phyloP scores from a whole-genome alignment of 2,329 filamentous ascomycete genomes.

The Curvularia spicifera region DNA sequence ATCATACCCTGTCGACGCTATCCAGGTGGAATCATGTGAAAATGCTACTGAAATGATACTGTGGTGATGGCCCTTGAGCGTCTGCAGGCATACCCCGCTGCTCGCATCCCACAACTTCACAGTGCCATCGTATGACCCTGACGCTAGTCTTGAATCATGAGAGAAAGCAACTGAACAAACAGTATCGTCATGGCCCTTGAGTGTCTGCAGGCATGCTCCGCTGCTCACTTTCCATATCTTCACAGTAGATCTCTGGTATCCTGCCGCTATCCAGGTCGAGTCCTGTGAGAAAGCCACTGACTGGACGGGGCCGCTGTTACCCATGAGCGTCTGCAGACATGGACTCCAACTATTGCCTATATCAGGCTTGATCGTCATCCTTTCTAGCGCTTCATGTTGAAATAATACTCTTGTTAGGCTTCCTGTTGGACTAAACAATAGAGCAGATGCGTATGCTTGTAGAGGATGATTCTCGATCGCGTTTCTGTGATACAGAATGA shows the following conservation, averaged over 20 bases:
- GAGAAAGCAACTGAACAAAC: not conserved
- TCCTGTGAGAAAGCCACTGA: conserved; percentile 18
- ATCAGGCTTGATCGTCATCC: not conserved
- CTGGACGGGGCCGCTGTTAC: conserved; percentile 12
- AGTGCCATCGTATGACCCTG: not conserved
- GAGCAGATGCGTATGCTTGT: conserved; percentile 11
- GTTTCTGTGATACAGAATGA: conserved; percentile 28
- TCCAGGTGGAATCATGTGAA: not conserved
- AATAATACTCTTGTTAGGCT: not conserved
- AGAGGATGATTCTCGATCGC: conserved; percentile 17
- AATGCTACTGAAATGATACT: not conserved
- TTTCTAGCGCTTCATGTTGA: not conserved
- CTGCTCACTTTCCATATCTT: not conserved
- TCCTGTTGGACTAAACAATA: not conserved
- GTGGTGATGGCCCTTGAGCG: too few species aligned
- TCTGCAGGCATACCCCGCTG: not conserved
- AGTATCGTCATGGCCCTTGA: not conserved
- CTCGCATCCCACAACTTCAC: not conserved
- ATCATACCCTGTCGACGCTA: not conserved
- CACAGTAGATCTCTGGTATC: not conserved
- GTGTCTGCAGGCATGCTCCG: not conserved
- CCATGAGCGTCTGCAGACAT: conserved; percentile 28
- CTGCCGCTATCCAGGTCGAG: not conserved
- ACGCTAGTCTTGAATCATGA: not conserved
- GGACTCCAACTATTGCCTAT: not conserved